Percentiles rank a stretch among this genome's conserved stretches.
phyloP scores from a whole-genome alignment of 2,329 filamentous ascomycete species.

The Onygenales sp. region DNA sequence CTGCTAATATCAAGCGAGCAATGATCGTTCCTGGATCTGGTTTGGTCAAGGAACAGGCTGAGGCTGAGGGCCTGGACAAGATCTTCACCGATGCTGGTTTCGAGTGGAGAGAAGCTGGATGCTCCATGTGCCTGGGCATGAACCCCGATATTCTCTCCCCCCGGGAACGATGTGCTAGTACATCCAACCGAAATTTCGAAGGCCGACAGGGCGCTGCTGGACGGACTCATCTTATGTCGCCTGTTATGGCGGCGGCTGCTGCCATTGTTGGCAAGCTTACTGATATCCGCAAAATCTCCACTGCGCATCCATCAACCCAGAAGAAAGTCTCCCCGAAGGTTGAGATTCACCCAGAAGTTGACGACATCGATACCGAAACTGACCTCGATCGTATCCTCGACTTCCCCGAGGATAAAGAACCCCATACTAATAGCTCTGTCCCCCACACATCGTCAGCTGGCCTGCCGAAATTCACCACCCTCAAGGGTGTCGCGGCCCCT shows the following conservation, averaged over 20 bases:
- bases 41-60: conserved; percentile 83
- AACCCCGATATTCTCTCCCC: conserved; percentile 95
- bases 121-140: conserved; percentile 99
- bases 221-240: conserved; percentile 91
- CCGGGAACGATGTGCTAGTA: conserved; percentile 86
- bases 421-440: conserved; percentile 53
- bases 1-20: conserved; percentile 79
- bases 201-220: conserved; percentile 87
- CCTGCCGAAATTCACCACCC: conserved; percentile 71
- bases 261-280: conserved; percentile 84
- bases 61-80: conserved; percentile 84
- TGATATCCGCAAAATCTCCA: conserved; percentile 73
- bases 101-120: conserved; percentile 96
- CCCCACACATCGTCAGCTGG: conserved; percentile 45
- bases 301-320: conserved; percentile 33
- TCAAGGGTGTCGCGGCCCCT: conserved; percentile 81
- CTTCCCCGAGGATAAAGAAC: conserved; percentile 51
- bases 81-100: conserved; percentile 89
- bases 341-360: conserved; percentile 50
- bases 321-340: conserved; percentile 49
- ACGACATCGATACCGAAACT: conserved; percentile 51
- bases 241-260: conserved; percentile 89
- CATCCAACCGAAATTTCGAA: conserved; percentile 96
- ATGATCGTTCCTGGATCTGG: conserved; percentile 96
- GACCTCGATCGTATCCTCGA: conserved; percentile 57